Evolutionary conservation across 2,329 filamentous ascomycete species (phyloP), one percentile per base, ranked within the genome.

Genomic region (Colletotrichum limetticola): DNA sequence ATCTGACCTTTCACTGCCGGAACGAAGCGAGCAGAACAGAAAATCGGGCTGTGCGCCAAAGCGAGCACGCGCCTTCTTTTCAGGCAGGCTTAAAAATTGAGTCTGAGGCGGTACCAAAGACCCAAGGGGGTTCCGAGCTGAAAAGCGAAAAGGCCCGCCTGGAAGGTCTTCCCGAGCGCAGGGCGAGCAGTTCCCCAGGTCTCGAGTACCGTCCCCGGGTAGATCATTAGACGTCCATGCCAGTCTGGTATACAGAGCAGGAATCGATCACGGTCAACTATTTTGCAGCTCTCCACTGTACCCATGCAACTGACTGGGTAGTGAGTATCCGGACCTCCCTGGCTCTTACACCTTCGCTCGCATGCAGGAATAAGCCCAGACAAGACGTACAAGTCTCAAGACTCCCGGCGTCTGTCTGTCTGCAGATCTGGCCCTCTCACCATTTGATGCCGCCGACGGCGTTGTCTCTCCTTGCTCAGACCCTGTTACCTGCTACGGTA

Each of bases 1-100:
- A 60, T 72, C 70, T 70, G 70, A 70, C 66, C 70, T 70, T 32
- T 53, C 30, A 26, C 32, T 46, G 42, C 42, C 19, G 42, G 32
- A 69, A 69, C 55, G 59, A 68, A 12, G 42, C 49, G 53, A 57
- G 37, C 26, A 28, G 26, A 62, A 28, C 26, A 28, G 11, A 49
- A 16, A 42, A 4, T 52, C 58, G 32, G 59, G 66, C 59, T 69
- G 53, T 53, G 66, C 66, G 66, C 26, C 67, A 35, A 64, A n/a
- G 49, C 19, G 49, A 49, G 42, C 42, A 49, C 42, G 42, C 42
- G 42, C 53, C 24, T 56, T 26, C 26, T 16, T 32, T 32, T n/a
- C 28, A 24, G 37, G 58, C 63, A 64, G 42, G 42, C 58, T 28
- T 37, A 46, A 28, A 14, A 16, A 7, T 42, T 22, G 49, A 9